phyloP scores from a whole-genome alignment of 345 rosid species.

The Chamaenerion angustifolium region DNA sequence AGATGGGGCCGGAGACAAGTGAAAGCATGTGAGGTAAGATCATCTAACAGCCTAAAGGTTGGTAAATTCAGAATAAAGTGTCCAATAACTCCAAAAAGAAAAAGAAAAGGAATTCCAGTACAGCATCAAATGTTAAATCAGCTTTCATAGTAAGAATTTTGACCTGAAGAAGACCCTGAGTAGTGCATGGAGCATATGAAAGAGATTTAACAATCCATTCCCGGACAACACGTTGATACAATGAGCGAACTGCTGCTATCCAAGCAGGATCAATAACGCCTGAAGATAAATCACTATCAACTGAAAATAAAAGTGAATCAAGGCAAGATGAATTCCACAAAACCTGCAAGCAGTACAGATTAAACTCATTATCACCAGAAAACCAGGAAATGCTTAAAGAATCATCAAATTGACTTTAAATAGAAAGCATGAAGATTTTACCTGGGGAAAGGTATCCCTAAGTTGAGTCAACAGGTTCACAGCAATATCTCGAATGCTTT shows the following conservation, averaged over 20 bases:
- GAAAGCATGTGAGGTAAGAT: too few relatives aligned
- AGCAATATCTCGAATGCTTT: constrained; percentile 73
- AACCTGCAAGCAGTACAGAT: constrained; percentile 38
- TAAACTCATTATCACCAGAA: constrained; percentile 5
- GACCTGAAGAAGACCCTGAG: constrained; percentile 99
- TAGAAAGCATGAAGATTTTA: constrained; percentile 13
- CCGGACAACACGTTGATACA: constrained; percentile 70
- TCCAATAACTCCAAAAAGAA: too few relatives aligned
- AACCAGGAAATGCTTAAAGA: constrained; percentile 9
- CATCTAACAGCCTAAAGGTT: too few relatives aligned
- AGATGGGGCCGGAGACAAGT: too few relatives aligned
- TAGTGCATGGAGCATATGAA: constrained; percentile 95
- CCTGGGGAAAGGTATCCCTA: constrained; percentile 98
- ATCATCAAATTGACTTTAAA: not conserved
- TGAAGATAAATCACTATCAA: constrained; percentile 49
- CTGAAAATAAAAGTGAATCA: constrained; percentile 73
- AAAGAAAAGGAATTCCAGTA: too few relatives aligned
- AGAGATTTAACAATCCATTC: constrained; percentile 91
- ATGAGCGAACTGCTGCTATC: constrained; percentile 66
- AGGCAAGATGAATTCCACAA: constrained; percentile 95
- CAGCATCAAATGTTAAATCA: too few relatives aligned
- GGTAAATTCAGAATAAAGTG: too few relatives aligned
- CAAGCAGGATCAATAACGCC: constrained; percentile 77
- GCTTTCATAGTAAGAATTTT: not conserved
- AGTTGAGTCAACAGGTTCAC: constrained; percentile 79